These are phyloP conservation scores for Posidonia oceanica DNA, from an alignment of 116 monocot species.

Conservation along the genomic window DNA sequence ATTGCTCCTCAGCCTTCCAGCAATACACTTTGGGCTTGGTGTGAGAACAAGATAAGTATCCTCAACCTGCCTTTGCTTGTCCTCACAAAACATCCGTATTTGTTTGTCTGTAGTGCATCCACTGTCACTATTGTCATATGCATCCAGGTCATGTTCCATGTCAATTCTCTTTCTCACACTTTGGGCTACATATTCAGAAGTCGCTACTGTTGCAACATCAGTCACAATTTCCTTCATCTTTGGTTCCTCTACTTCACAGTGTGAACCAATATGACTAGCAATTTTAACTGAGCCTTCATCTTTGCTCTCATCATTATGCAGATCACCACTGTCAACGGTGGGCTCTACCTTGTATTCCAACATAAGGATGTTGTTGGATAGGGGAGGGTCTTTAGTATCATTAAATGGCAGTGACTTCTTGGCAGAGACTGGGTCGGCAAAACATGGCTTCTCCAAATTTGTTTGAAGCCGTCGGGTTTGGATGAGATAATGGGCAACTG, in stretches of 20 bases:
- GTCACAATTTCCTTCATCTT: not conserved
- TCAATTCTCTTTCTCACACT: not conserved
- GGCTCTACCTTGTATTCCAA: not conserved
- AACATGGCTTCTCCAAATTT: conserved; percentile 4
- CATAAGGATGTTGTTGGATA: not conserved
- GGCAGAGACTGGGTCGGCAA: conserved; percentile 8
- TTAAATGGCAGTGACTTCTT: conserved; percentile 8
- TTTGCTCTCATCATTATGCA: not conserved
- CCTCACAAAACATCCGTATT: not conserved
- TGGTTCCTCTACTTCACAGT: conserved; percentile 1
- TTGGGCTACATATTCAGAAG: not conserved
- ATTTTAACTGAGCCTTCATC: not conserved
- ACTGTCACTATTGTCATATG: not conserved
- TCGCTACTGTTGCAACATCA: not conserved
- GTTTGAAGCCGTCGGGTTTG: conserved; percentile 20
- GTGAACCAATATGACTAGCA: not conserved
- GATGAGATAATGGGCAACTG: conserved; percentile 75
- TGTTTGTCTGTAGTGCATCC: not conserved
- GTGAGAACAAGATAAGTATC: not conserved
- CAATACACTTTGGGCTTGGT: conserved; percentile 13
- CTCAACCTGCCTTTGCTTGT: not conserved
- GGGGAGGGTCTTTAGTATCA: not conserved
- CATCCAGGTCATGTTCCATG: not conserved
- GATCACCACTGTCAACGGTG: not conserved
- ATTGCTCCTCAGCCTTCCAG: conserved; percentile 10